phyloP scores from a whole-genome alignment of 176 grass and related monocot genomes.

The Eragrostis nindensis region DNA sequence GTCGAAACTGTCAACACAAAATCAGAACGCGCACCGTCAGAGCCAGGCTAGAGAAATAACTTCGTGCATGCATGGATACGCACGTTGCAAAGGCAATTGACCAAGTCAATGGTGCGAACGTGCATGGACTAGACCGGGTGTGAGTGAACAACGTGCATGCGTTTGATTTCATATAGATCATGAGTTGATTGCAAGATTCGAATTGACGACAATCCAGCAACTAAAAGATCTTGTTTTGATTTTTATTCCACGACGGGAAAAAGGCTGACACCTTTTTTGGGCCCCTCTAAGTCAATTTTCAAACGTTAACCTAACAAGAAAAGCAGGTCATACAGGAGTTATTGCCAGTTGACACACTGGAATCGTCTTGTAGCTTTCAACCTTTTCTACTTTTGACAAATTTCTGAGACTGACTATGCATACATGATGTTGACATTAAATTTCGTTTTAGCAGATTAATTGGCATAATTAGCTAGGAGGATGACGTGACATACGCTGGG shows the following conservation, averaged over 20 bases:
- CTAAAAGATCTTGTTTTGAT: constrained; percentile 21
- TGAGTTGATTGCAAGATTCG: background rate
- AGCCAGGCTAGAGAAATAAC: background rate
- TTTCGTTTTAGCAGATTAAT: constrained; percentile 24
- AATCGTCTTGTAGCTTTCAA: background rate
- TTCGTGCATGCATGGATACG: background rate
- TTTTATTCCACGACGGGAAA: background rate
- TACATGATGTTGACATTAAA: constrained; percentile 27
- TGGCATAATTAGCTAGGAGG: background rate
- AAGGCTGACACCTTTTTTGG: background rate
- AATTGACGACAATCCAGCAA: background rate
- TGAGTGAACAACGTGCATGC: background rate
- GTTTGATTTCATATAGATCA: background rate
- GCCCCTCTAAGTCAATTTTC: constrained; percentile 24
- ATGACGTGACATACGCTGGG: constrained; percentile 64
- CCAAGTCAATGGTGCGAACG: background rate
- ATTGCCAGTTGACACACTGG: constrained; percentile 4
- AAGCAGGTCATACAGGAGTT: background rate
- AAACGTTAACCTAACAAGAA: constrained; percentile 38
- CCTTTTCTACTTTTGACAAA: constrained; percentile 16
- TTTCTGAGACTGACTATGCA: too few relatives aligned
- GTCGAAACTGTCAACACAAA: constrained; percentile 63
- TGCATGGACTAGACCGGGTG: background rate
- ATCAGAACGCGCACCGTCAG: background rate
- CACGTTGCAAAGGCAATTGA: too few relatives aligned